phyloP scores from a whole-genome alignment of 2,329 filamentous ascomycete species.

The Scytalidium lignicola region DNA sequence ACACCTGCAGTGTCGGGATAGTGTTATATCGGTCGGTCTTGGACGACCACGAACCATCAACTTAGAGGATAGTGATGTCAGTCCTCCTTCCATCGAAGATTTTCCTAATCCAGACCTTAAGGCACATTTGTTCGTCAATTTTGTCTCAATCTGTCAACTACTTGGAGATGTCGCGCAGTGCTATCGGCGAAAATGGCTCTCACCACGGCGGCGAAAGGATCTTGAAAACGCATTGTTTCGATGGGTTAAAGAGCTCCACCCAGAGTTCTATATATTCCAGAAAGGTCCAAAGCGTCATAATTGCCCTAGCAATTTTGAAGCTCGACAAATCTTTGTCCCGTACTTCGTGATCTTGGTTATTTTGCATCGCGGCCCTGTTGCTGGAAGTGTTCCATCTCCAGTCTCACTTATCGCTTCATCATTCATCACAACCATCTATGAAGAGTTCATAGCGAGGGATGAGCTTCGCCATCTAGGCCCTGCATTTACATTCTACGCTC shows the following conservation, averaged over 20 bases:
- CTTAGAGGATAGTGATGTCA: conserved; percentile 3
- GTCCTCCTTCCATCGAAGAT: conserved; percentile 3
- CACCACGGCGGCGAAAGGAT: background rate
- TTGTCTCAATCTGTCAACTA: conserved; percentile 3
- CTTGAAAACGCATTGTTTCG: conserved; percentile 19
- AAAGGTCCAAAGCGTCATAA: conserved; percentile 1
- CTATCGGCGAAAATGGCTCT: conserved; percentile 3
- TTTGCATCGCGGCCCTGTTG: conserved; percentile 1
- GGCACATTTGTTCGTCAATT: conserved; percentile 3
- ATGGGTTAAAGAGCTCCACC: conserved; percentile 32
- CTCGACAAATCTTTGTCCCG: conserved; percentile 2
- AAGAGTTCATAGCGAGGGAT: conserved; percentile 3
- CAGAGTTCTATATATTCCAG: conserved; percentile 13
- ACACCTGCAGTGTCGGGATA: conserved; percentile 34
- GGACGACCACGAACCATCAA: conserved; percentile 5
- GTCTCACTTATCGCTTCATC: conserved; percentile 2
- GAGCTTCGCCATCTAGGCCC: conserved; percentile 3
- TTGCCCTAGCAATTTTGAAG: too few relatives aligned
- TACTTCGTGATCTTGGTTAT: conserved; percentile 5
- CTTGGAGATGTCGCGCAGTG: conserved; percentile 3
- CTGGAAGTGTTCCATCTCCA: background rate
- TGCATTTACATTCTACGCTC: conserved; percentile 1
- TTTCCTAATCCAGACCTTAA: background rate
- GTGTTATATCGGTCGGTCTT: conserved; percentile 33
- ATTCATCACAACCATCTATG: conserved; percentile 1